Evolutionary conservation across 306 rosid genomes (phyloP).

Genomic region (Cyamopsis tetragonoloba): DNA sequence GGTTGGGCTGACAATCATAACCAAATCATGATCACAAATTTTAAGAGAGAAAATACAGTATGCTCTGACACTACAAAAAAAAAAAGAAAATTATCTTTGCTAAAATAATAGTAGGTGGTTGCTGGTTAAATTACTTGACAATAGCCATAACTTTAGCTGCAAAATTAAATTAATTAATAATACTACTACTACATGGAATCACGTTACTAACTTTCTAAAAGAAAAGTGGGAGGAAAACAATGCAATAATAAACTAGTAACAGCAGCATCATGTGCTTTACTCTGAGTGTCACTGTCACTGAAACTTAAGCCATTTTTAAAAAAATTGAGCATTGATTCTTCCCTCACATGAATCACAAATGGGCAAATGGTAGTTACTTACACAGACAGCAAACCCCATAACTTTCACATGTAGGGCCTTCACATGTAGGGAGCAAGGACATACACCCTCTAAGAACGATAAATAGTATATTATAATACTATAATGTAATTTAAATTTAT

Average conservation of each 20-base stretch:
- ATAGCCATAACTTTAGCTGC: constrained; percentile 36
- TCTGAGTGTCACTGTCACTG: constrained; percentile 44
- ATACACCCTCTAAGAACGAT: neutral
- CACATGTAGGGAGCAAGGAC: constrained; percentile 36
- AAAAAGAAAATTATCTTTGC: constrained; percentile 18
- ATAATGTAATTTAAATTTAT: no score
- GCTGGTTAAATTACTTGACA: constrained; percentile 23
- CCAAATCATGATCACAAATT: constrained; percentile 32
- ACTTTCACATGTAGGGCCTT: no score
- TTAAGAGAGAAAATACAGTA: constrained; percentile 12
- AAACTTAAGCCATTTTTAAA: constrained; percentile 31
- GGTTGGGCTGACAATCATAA: constrained; percentile 41
- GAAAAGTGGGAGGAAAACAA: constrained; percentile 23
- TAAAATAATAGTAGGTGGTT: neutral
- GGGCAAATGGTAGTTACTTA: constrained; percentile 31
- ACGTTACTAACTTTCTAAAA: constrained; percentile 33
- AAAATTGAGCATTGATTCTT: constrained; percentile 46
- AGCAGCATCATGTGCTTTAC: constrained; percentile 44
- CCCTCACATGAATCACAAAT: constrained; percentile 44
- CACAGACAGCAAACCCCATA: constrained; percentile 24
- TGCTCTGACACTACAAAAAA: constrained; percentile 22
- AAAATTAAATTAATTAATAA: constrained; percentile 19
- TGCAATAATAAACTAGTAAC: constrained; percentile 14
- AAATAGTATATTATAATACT: neutral
- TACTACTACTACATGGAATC: constrained; percentile 24